Conservation (phyloP, 331 rosid species). For the Malus hybrid region DNA sequence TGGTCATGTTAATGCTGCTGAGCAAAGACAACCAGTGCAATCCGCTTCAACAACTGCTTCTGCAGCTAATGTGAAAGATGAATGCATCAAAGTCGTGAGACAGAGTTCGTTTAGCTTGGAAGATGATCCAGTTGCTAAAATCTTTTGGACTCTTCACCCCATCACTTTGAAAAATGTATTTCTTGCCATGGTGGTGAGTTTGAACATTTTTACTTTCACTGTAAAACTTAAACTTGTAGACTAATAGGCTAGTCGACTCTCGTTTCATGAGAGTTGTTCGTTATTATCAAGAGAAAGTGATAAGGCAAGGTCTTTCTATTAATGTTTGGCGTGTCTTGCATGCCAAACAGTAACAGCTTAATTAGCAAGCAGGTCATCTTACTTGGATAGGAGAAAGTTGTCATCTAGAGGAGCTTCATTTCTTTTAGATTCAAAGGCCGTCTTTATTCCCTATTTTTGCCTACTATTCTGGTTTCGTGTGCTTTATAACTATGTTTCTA, state of each 20-base stretch:
- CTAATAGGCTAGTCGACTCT: constrained; percentile 16
- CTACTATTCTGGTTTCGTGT: neutral
- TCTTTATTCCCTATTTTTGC: neutral
- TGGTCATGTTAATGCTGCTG: constrained; percentile 30
- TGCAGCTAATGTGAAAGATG: constrained; percentile 27
- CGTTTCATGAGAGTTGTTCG: neutral
- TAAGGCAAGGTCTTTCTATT: neutral
- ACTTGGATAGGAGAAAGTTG: neutral
- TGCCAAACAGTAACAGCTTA: neutral
- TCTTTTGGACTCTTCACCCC: constrained; percentile 52
- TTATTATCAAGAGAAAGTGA: neutral
- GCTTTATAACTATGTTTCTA: neutral
- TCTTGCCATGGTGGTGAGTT: constrained; percentile 85
- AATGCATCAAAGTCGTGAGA: constrained; percentile 23
- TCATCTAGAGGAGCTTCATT: neutral
- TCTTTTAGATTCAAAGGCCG: neutral
- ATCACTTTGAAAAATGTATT: constrained; percentile 55
- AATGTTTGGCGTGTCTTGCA: neutral
- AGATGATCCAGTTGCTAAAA: constrained; percentile 67
- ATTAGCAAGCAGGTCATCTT: neutral
- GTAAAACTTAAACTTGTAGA: constrained; percentile 6
- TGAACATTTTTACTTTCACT: constrained; percentile 4
- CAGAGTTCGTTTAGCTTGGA: constrained; percentile 28
- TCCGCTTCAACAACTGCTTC: constrained; percentile 43
- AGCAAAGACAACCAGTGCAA: constrained; percentile 30